Percentiles rank a stretch among this genome's conserved stretches.
Evolutionary conservation across 2,329 filamentous ascomycete genomes (phyloP).

Genomic region (Aschersonia sp.): DNA sequence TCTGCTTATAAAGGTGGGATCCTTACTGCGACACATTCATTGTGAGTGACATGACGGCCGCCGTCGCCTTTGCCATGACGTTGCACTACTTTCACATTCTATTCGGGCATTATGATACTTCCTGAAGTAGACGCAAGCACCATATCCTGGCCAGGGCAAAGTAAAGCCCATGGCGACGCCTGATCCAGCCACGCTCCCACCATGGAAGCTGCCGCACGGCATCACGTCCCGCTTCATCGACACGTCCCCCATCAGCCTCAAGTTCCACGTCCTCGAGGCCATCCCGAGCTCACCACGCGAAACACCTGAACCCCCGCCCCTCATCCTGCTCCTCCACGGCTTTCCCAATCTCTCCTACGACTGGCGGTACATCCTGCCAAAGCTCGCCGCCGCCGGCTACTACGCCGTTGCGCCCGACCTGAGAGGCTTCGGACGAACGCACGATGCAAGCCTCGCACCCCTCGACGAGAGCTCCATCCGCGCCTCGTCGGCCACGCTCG

Average conservation of each 20-base stretch:
- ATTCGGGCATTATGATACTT: too few relatives aligned
- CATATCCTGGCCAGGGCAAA: too few relatives aligned
- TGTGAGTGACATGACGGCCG: too few relatives aligned
- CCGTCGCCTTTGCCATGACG: too few relatives aligned
- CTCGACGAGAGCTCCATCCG: conserved; percentile 26
- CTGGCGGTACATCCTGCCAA: conserved; percentile 49
- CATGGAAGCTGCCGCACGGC: conserved; percentile 28
- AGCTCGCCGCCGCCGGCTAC: conserved; percentile 44
- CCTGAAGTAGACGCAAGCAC: too few relatives aligned
- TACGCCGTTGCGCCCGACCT: conserved; percentile 55
- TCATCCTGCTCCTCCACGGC: conserved; percentile 50
- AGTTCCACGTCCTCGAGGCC: conserved; percentile 42
- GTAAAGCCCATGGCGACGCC: not conserved
- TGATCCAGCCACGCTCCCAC: not conserved
- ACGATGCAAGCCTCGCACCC: conserved; percentile 26
- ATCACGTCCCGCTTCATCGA: conserved; percentile 42
- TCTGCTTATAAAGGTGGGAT: too few relatives aligned
- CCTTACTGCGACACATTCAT: too few relatives aligned
- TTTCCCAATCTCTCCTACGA: conserved; percentile 57
- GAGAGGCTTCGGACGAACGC: conserved; percentile 51
- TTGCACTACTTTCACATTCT: too few relatives aligned
- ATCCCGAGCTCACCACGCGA: conserved; percentile 17
- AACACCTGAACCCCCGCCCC: conserved; percentile 27
- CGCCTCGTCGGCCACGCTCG: conserved; percentile 38
- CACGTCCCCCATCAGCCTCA: conserved; percentile 34